These are phyloP conservation scores for Penicillium crystallinum DNA, from an alignment of 495 filamentous ascomycete genomes.

Conservation along the genomic window DNA sequence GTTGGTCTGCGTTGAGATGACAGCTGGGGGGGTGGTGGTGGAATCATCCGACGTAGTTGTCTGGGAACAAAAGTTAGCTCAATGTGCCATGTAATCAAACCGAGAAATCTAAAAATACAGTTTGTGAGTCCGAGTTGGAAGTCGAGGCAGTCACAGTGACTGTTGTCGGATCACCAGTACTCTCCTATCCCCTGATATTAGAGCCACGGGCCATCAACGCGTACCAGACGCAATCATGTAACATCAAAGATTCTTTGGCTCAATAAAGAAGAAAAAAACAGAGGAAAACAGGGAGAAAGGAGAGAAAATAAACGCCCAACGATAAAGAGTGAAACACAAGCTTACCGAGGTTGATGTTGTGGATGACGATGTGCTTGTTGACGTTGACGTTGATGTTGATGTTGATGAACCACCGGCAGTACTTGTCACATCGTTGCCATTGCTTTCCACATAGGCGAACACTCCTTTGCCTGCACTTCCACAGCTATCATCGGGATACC, in stretches of 20 bases:
- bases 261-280: background rate
- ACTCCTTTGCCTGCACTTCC: constrained; percentile 49
- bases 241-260: background rate
- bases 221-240: background rate
- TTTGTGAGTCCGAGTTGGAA: constrained; percentile 6
- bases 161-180: constrained; percentile 5
- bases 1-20: constrained; percentile 41
- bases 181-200: constrained; percentile 23
- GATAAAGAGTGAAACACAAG: background rate
- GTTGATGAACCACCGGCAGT: constrained; percentile 28
- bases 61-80: constrained; percentile 17
- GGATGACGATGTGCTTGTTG: background rate
- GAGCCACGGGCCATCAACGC: constrained; percentile 14
- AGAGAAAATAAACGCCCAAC: background rate
- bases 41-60: constrained; percentile 20
- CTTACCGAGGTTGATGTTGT: constrained; percentile 6
- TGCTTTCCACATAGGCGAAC: constrained; percentile 53
- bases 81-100: background rate
- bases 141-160: constrained; percentile 10
- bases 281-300: background rate
- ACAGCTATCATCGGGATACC: constrained; percentile 60
- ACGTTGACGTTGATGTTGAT: constrained; percentile 27
- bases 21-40: constrained; percentile 33
- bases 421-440: constrained; percentile 25
- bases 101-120: constrained; percentile 8